Evolutionary conservation across 176 grass and related monocot species (phyloP), one percentile per base, ranked within the genome.

Genomic region (Urochloa ruziziensis): DNA sequence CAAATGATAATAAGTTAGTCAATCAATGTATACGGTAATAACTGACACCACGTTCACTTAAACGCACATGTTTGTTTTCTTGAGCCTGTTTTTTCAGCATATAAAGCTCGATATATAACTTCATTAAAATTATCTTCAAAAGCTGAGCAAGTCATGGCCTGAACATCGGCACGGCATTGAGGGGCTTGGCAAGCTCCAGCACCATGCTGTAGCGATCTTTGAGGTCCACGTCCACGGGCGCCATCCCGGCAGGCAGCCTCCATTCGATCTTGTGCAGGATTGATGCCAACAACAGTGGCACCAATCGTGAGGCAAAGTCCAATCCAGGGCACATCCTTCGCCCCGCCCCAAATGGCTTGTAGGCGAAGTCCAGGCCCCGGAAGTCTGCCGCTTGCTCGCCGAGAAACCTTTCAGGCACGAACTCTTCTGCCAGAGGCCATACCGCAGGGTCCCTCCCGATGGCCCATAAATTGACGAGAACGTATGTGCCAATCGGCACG

Each of bases 401-500:
- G 18, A 82, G 47, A 43, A 82, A 82, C 42, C 61, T 68, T 24
- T 82, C 64, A 3, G 66, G 80, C 10, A 64, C 0, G 3, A 79
- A 65, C 11, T 64, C 28, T 28, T 79, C 6, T 8, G 76, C 28
- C 3, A 34, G 9, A 49, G 10, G 28, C 76, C 76, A 79, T 23
- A 34, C 42, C 6, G 0, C 13, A 0, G 25, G 59, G 19, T 79
- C 76, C 10, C 76, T 79, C 44, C 76, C 59, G 6, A 79, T 79
- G 10, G 59, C 60, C 70, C 66, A 83, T 13, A 83, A 15, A 48
- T 83, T 83, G 51, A 74, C 13, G 4, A 83, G 33, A 28, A 83
- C 21, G 6, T 23, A 36, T 0, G 66, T 73, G 17, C 66, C 66
- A 1, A 25, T 59, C 12, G 80, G 65, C 25, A 73, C 6, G 2